Base-by-base conservation (phyloP, 192 early-diverging fungal species). In the Spinellus fusiger region DNA sequence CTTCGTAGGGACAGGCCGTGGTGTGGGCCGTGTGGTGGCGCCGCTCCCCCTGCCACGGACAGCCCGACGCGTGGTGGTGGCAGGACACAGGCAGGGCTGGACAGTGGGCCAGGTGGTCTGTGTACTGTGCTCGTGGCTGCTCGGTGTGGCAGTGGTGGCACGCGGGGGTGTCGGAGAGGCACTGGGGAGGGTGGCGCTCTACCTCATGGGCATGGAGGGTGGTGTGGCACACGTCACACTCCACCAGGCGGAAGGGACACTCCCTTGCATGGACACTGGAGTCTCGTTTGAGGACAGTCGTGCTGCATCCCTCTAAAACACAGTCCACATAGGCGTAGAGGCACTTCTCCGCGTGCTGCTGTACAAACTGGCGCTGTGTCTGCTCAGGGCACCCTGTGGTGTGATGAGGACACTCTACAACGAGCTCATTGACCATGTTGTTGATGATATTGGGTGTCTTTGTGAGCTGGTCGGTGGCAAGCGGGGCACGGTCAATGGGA, bases 341-440 rank as follows among this genome's bases (percentile, higher is more conserved):
- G 61, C 87, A 89, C 13, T 87, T 64, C 25, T 67, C 69, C 20
- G 86, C 49, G 69, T 89, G 87, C 12, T 71, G 50, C 6, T 52
- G 56, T 26, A 88, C 68, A 16, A 72, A 68, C 40, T 83, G 82
- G 26, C 87, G 71, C 53, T 88, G 86, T 8, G 81, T 79, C 5
- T 62, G 68, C 64, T 77, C 78, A 9, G 38, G 47, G 59, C 87
- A 89, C 13, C 86, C 87, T 29, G 69, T 62, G 20, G 64, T 56
- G 4, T 65, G 61, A 29, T 78, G 75, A 0, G 80, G 77, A 58
- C 87, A 89, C 34, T 77, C 74, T 0, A 85, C 77, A 1, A 64
- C n/a, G 0, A 89, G 76, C 47, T 89, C 87, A 53, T 89, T 80
- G 29, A 87, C 80, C 69, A 89, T 81, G 64, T 82, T 85, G 10